A percentile compares a stretch with the other conserved stretches of the same genome.
These are phyloP conservation scores for Paulownia fortunei DNA, from an alignment of 257 asterid genomes.

Conservation along the genomic window DNA sequence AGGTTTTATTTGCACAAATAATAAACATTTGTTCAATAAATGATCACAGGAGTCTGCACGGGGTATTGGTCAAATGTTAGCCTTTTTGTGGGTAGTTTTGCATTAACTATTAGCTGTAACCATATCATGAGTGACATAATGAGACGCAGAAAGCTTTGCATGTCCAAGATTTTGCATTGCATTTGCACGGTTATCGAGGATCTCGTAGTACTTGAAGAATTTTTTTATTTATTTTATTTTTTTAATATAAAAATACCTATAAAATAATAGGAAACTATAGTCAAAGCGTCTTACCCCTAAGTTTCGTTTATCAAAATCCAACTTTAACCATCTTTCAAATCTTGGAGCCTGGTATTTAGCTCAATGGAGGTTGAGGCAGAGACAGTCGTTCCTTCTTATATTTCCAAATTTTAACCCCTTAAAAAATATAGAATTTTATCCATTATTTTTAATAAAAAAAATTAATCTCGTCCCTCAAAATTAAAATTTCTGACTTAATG, in stretches of 20 bases:
- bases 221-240: background rate
- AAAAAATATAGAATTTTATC: too few relatives aligned
- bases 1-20: slow-evolving; percentile 18
- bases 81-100: slow-evolving; percentile 45
- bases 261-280: too few relatives aligned
- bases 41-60: slow-evolving; percentile 21
- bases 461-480: too few relatives aligned
- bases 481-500: too few relatives aligned
- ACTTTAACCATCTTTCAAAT: too few relatives aligned
- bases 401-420: too few relatives aligned
- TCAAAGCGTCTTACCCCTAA: too few relatives aligned
- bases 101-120: slow-evolving; percentile 51
- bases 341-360: too few relatives aligned
- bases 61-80: slow-evolving; percentile 43
- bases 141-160: slow-evolving; percentile 43
- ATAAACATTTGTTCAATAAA: slow-evolving; percentile 26
- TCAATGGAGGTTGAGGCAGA: too few relatives aligned
- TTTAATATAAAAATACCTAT: background rate
- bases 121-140: slow-evolving; percentile 51
- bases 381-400: too few relatives aligned
- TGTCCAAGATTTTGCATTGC: background rate
- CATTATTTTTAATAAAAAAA: too few relatives aligned
- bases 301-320: too few relatives aligned
- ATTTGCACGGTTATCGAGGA: background rate
- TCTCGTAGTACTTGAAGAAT: background rate